phyloP scores from a whole-genome alignment of 2,329 filamentous ascomycete genomes.

The Beauveria australis region DNA sequence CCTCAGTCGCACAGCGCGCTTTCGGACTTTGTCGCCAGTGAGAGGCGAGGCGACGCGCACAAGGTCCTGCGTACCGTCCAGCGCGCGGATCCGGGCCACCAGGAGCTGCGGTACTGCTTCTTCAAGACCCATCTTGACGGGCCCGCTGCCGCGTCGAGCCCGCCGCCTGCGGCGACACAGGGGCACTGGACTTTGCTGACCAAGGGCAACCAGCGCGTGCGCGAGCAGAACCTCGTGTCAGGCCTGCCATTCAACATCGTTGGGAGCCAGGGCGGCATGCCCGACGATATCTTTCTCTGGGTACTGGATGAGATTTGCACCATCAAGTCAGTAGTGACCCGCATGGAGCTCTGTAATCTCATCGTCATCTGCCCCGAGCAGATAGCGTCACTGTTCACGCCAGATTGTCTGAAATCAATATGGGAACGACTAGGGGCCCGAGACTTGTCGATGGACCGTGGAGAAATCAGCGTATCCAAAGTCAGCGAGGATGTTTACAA shows the following conservation, averaged over 20 bases:
- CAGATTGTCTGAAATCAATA: slow-evolving; percentile 38
- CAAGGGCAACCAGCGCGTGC: slow-evolving; percentile 33
- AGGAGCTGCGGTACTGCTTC: slow-evolving; percentile 38
- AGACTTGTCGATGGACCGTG: slow-evolving; percentile 31
- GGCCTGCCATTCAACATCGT: slow-evolving; percentile 51
- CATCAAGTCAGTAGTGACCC: slow-evolving; percentile 47
- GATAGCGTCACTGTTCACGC: slow-evolving; percentile 35
- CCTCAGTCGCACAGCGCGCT: slow-evolving; percentile 14
- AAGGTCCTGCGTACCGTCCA: slow-evolving; percentile 41
- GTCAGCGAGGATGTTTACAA: slow-evolving; percentile 21
- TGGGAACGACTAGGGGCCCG: slow-evolving; percentile 53
- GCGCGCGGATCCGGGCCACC: slow-evolving; percentile 34
- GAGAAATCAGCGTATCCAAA: slow-evolving; percentile 17
- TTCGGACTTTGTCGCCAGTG: slow-evolving; percentile 25
- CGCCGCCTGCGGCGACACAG: slow-evolving; percentile 24
- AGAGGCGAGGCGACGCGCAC: slow-evolving; percentile 31
- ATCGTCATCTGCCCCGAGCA: slow-evolving; percentile 37
- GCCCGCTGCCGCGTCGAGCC: slow-evolving; percentile 18
- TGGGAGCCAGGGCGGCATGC: slow-evolving; percentile 30
- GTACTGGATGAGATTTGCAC: slow-evolving; percentile 50
- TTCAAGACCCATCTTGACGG: slow-evolving; percentile 27
- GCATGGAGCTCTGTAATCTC: slow-evolving; percentile 53
- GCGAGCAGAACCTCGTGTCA: slow-evolving; percentile 52
- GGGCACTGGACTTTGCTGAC: slow-evolving; percentile 41
- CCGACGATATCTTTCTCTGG: slow-evolving; percentile 61